Evolutionary conservation across 1,139 yeast species (phyloP).

Genomic region (Blastobotrys raffinosifermentans): DNA sequence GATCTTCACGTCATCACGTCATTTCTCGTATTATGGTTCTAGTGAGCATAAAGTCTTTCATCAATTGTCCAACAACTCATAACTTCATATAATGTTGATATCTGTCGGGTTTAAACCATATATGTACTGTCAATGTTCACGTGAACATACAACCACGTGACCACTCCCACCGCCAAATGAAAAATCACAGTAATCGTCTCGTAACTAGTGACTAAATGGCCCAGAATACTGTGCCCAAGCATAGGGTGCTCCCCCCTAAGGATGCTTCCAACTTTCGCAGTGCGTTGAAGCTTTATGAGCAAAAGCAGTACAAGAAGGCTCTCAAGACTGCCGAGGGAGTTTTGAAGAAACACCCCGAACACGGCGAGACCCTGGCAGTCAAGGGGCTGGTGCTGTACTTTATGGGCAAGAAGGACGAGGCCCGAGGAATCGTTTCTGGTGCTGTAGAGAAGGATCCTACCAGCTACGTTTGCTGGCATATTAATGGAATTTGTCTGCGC

Average conservation of each 20-base stretch:
- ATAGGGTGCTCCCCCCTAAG: slow-evolving; percentile 36
- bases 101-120: no score
- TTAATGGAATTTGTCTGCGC: slow-evolving; percentile 80
- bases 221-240: slow-evolving; percentile 18
- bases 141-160: no score
- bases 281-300: slow-evolving; percentile 77
- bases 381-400: slow-evolving; percentile 67
- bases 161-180: no score
- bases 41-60: no score
- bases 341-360: slow-evolving; percentile 67
- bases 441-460: slow-evolving; percentile 52
- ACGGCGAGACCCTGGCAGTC: slow-evolving; percentile 78
- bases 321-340: slow-evolving; percentile 69
- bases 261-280: slow-evolving; percentile 70
- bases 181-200: no score
- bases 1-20: no score
- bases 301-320: slow-evolving; percentile 82
- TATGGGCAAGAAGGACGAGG: slow-evolving; percentile 54
- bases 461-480: slow-evolving; percentile 72
- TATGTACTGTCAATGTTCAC: no score
- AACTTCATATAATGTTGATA: no score
- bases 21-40: no score
- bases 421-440: slow-evolving; percentile 52
- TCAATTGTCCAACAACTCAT: no score
- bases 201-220: background rate